Percentiles rank a stretch among this genome's conserved stretches.
phyloP scores from a whole-genome alignment of 176 grass and related monocot genomes.

The Alloteropsis semialata region DNA sequence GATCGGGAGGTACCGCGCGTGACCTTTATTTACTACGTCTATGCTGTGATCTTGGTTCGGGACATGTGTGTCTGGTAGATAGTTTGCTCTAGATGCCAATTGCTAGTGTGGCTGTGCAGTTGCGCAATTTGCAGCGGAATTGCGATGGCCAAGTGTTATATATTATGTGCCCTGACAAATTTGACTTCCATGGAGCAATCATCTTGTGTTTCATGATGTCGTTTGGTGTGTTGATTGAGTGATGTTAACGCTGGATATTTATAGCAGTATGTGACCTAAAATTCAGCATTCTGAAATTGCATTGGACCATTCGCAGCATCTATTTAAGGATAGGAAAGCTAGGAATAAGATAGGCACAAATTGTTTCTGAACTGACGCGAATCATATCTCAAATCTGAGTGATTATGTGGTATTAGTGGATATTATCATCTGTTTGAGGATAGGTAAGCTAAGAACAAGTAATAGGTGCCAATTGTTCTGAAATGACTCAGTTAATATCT shows the following conservation, averaged over 20 bases:
- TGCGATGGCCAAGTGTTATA: not conserved
- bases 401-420: not conserved
- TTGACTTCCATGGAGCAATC: not conserved
- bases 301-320: not conserved
- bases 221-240: not conserved
- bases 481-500: not conserved
- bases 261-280: not conserved
- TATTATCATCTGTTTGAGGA: not conserved
- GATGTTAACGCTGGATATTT: not conserved
- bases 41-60: not conserved
- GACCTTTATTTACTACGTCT: not conserved
- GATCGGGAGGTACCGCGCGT: constrained; percentile 54
- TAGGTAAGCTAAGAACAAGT: not conserved
- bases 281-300: not conserved
- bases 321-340: not conserved
- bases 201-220: not conserved
- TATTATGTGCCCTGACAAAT: not conserved
- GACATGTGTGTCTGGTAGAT: not conserved
- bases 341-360: not conserved
- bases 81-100: not conserved
- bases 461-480: not conserved
- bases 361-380: not conserved
- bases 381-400: not conserved
- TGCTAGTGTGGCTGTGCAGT: not conserved
- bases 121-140: not conserved